Base-by-base conservation (phyloP, 1,139 yeast species). In the Wickerhamomyces sp. region DNA sequence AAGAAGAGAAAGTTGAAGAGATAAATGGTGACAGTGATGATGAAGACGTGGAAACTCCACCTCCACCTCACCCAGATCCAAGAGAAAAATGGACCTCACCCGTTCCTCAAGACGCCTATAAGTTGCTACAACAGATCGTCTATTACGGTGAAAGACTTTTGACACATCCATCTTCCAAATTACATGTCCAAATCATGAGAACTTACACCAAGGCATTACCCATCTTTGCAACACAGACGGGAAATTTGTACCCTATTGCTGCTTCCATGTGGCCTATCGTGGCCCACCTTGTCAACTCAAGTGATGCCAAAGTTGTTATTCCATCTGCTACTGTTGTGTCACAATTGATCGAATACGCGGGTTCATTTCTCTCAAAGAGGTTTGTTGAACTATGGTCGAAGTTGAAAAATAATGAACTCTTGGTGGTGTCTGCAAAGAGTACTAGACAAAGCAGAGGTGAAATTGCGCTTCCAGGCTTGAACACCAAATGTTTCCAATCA, bases 241-340 rank as follows among this genome's bases (percentile, higher is more conserved):
- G 68, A 11, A 66, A 73, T 31, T 62, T 84, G 26, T 59, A 84
- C 31, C 96, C 96, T 0, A 57, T 79, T 2, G 65, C 84, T 3
- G 81, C 93, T 2, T 65, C 72, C 4, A 59, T 75, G 14, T 91
- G 96, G 96, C 80, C 83, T 4, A 57, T 66, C 6, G 57, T 74
- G 1, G 59, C 68, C 1, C 64, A 61, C 18, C 55, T 62, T 9
- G 55, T 73, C 0, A 41, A 64, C n/a, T 51, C 52, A n/a, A 40
- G 49, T 1, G 75, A 71, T 43, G 51, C 57, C 12, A 57, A 65
- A 26, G 44, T 70, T 6, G 57, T 59, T 2, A 52, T 54, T 4
- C 45, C 56, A n/a, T 60, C 70, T 0, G 43, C 64, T 18, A 54
- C 54, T 6, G 60, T 69, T 3, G 51, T 75, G 10, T 52, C 53